Percentiles rank a stretch among this genome's conserved stretches.
Evolutionary conservation across 208 protist species (phyloP).

Genomic region (Wallacemonas sp.): DNA sequence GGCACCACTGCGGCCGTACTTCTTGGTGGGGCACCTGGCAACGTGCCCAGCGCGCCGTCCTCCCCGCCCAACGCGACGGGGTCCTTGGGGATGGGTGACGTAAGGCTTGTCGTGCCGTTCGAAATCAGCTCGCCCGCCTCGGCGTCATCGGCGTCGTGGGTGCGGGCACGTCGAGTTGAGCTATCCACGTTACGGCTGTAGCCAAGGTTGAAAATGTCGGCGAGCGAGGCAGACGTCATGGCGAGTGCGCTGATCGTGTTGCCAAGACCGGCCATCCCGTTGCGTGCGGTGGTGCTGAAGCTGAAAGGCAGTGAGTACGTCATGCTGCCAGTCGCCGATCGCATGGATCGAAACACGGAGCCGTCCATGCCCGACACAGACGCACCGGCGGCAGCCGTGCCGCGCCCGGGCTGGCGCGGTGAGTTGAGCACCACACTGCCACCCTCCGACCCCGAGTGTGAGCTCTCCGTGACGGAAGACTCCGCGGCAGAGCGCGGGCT

Average conservation of each 20-base stretch:
- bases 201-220: slow-evolving; percentile 7
- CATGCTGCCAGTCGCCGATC: slow-evolving; percentile 6
- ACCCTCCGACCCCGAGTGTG: not conserved
- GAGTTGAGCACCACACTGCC: not conserved
- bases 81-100: no score
- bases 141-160: slow-evolving; percentile 9
- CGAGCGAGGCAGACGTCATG: not conserved
- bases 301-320: slow-evolving; percentile 28
- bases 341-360: slow-evolving; percentile 21
- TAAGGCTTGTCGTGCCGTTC: no score
- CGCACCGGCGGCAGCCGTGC: slow-evolving; percentile 21
- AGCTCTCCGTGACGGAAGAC: not conserved
- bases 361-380: slow-evolving; percentile 25
- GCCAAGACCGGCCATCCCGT: slow-evolving; percentile 10
- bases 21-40: not conserved
- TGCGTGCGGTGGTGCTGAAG: slow-evolving; percentile 30
- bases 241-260: slow-evolving; percentile 8
- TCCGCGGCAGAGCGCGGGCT: not conserved
- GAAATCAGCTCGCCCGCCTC: slow-evolving; percentile 11
- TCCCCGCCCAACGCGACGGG: no score
- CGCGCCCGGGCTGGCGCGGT: not conserved
- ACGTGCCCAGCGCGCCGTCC: no score
- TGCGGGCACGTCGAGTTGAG: not conserved
- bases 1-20: no score
- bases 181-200: slow-evolving; percentile 10